Percentiles rank a stretch among this genome's conserved stretches.
These are phyloP conservation scores for Sporothrix humicola DNA, from an alignment of 2,329 filamentous ascomycete genomes.

Conservation along the genomic window DNA sequence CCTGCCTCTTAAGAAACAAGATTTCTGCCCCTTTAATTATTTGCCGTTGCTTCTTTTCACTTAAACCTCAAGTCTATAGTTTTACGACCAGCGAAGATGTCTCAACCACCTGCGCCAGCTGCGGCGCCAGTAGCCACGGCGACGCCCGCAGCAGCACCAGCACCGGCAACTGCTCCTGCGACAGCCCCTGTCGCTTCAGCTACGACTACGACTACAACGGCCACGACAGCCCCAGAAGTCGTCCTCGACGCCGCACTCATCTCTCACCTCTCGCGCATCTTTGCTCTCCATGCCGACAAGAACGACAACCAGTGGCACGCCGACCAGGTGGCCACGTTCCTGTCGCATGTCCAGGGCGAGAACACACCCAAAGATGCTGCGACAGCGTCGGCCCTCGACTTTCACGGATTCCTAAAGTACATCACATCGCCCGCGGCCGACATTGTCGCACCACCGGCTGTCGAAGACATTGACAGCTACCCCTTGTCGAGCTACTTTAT, in stretches of 20 bases:
- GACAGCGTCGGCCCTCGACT: conserved; percentile 49
- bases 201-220: background rate
- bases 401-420: conserved; percentile 59
- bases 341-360: conserved; percentile 56
- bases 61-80: background rate
- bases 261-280: conserved; percentile 55
- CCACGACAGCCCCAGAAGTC: background rate
- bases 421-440: conserved; percentile 59
- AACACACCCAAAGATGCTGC: conserved; percentile 43
- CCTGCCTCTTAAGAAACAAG: background rate
- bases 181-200: background rate
- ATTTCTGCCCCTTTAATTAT: background rate
- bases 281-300: conserved; percentile 51
- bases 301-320: conserved; percentile 52
- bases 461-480: conserved; percentile 64
- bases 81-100: background rate
- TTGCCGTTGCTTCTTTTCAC: background rate
- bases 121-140: background rate
- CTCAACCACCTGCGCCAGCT: background rate
- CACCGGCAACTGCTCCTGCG: background rate
- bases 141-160: background rate
- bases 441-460: conserved; percentile 49
- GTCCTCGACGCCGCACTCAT: conserved; percentile 50
- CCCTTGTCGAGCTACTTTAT: conserved; percentile 92
- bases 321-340: conserved; percentile 54